Conservation (phyloP, 768 basidiomycete species). For the Tulasnella sp. region DNA sequence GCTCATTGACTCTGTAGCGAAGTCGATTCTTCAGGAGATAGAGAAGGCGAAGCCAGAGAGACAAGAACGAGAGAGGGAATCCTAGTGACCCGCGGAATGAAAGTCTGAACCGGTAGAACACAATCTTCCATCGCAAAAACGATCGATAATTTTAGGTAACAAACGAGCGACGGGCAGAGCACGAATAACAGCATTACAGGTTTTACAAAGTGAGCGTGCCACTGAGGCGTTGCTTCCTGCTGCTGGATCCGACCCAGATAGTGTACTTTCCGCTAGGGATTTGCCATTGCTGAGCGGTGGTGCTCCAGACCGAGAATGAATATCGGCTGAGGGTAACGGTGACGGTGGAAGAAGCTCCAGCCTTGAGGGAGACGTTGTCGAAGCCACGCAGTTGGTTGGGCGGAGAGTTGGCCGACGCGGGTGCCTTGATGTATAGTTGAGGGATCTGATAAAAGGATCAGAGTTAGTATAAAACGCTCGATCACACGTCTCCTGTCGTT, state of each 20-base stretch:
- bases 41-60: slow-evolving; percentile 45
- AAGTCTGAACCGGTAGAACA: not conserved
- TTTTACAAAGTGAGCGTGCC: slow-evolving; percentile 22
- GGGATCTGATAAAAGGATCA: slow-evolving; percentile 31
- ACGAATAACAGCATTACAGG: not conserved
- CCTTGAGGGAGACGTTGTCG: slow-evolving; percentile 31
- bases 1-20: slow-evolving; percentile 61
- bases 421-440: slow-evolving; percentile 44
- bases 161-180: not conserved
- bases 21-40: slow-evolving; percentile 72
- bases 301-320: slow-evolving; percentile 39
- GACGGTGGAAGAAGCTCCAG: slow-evolving; percentile 37
- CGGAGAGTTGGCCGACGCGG: slow-evolving; percentile 36
- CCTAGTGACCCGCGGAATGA: slow-evolving; percentile 19
- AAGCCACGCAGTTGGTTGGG: slow-evolving; percentile 47
- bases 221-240: slow-evolving; percentile 37
- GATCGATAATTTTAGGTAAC: not conserved
- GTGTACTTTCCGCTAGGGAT: slow-evolving; percentile 26
- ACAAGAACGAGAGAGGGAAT: slow-evolving; percentile 34
- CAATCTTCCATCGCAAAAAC: not conserved
- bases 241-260: slow-evolving; percentile 37
- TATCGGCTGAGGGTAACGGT: slow-evolving; percentile 38
- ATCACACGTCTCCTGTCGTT: not conserved
- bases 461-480: not conserved
- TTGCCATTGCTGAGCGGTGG: slow-evolving; percentile 23